Conservation (phyloP, 768 basidiomycete genomes). For the Omphalotus guepiniiformis region DNA sequence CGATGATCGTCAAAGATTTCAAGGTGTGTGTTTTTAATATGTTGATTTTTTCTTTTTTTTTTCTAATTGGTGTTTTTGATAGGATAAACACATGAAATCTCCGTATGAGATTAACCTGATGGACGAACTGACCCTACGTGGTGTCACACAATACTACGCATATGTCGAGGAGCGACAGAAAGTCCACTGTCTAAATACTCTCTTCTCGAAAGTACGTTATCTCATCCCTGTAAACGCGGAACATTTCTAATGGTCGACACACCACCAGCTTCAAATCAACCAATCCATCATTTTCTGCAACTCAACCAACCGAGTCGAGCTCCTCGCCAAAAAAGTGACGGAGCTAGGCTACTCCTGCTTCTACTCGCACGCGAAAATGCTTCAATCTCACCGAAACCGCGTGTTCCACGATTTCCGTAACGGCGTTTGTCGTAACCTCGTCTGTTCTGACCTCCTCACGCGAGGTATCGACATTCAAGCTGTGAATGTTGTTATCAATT, state of each 20-base stretch:
- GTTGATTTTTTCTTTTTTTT: no score
- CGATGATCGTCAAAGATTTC: constrained; percentile 98
- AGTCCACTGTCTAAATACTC: constrained; percentile 98
- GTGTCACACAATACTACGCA: constrained; percentile 99
- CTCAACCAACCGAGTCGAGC: constrained; percentile 98
- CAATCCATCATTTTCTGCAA: constrained; percentile 99
- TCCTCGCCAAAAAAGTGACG: constrained; percentile 98
- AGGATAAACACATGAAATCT: constrained; percentile 96
- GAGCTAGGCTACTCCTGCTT: constrained; percentile 99
- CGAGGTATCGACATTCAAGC: constrained; percentile 99
- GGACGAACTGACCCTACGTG: constrained; percentile 98
- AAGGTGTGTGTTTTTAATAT: constrained; percentile 70
- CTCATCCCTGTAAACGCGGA: neutral
- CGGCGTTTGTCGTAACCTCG: constrained; percentile 97
- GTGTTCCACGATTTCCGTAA: constrained; percentile 99
- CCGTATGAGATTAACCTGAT: constrained; percentile 99
- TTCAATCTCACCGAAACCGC: constrained; percentile 96
- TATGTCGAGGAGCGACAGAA: constrained; percentile 99
- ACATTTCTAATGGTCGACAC: neutral
- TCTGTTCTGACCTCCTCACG: constrained; percentile 96
- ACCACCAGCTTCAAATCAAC: constrained; percentile 92
- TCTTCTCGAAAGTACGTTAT: constrained; percentile 86
- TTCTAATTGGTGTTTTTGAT: no score
- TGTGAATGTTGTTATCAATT: constrained; percentile 99
- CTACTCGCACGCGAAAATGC: constrained; percentile 99